Percentiles rank a stretch among this genome's conserved stretches.
Conservation (phyloP, 2,329 filamentous ascomycete species). For the Fusarium austroafricanum region DNA sequence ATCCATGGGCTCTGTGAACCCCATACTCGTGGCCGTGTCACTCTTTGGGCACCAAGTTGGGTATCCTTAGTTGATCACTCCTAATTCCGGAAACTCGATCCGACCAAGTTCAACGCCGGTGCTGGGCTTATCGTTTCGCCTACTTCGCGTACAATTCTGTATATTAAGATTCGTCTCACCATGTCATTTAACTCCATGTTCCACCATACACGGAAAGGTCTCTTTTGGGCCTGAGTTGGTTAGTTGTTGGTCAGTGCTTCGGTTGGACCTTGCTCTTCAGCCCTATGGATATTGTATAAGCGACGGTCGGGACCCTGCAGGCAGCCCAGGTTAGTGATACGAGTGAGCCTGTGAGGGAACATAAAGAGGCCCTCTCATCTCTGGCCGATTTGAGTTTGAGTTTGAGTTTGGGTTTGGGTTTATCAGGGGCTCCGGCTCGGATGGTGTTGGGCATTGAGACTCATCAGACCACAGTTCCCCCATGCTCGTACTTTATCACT, state of each 20-base stretch:
- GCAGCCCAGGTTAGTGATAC: constrained; percentile 17
- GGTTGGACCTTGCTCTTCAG: constrained; percentile 9
- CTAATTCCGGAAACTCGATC: neutral
- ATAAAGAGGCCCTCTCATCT: constrained; percentile 28
- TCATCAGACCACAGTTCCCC: neutral
- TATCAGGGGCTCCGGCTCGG: neutral
- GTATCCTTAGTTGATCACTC: neutral
- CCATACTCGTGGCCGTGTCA: neutral
- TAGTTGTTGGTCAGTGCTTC: constrained; percentile 1
- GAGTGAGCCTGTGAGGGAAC: constrained; percentile 3
- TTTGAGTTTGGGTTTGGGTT: neutral
- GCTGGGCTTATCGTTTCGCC: neutral
- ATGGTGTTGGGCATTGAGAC: neutral
- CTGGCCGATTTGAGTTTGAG: neutral
- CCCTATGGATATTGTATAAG: constrained; percentile 20
- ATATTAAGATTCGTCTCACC: constrained; percentile 1
- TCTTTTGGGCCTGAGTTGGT: neutral
- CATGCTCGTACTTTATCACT: neutral
- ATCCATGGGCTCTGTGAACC: neutral
- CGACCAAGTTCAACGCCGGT: neutral
- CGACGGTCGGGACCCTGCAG: neutral
- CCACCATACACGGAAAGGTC: constrained; percentile 1
- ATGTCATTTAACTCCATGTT: constrained; percentile 3
- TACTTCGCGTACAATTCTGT: neutral
- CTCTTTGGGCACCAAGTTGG: neutral